phyloP scores from a whole-genome alignment of 768 basidiomycete genomes.

The Mrakia blollopis region DNA sequence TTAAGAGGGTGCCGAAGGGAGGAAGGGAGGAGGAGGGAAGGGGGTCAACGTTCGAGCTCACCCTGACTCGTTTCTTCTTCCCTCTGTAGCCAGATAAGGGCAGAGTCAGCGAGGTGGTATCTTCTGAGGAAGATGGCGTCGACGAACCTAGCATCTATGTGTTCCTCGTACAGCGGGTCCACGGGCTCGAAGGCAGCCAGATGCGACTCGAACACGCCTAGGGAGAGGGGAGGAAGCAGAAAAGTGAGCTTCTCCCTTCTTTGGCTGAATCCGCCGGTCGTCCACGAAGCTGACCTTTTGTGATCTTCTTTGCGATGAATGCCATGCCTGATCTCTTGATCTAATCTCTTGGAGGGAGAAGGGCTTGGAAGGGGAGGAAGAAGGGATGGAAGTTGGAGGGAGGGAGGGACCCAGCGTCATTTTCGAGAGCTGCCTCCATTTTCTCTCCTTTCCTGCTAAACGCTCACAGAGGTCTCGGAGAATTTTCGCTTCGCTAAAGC shows the following conservation, averaged over 20 bases:
- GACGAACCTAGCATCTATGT: constrained; percentile 1
- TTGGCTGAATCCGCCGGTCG: background rate
- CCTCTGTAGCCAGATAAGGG: background rate
- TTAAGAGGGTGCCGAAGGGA: background rate
- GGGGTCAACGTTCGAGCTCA: constrained; percentile 4
- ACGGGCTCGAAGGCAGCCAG: constrained; percentile 20
- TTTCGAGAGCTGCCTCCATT: background rate
- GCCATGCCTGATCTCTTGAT: constrained; percentile 6
- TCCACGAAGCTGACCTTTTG: background rate
- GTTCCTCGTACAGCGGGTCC: constrained; percentile 23
- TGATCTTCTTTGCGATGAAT: constrained; percentile 22
- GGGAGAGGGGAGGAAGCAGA: too few relatives aligned
- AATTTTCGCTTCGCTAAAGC: too few relatives aligned
- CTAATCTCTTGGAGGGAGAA: background rate
- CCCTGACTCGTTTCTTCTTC: constrained; percentile 26
- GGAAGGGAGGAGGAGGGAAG: background rate
- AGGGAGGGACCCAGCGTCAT: background rate
- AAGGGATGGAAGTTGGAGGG: background rate
- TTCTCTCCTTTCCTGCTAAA: too few relatives aligned
- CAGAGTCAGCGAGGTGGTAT: background rate
- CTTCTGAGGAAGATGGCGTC: background rate
- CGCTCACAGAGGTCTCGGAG: too few relatives aligned
- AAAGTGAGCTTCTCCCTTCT: background rate
- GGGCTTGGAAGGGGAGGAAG: background rate
- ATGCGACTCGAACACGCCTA: constrained; percentile 2